Conservation (phyloP, 768 basidiomycete species). For the Basidioascus undulatus region DNA sequence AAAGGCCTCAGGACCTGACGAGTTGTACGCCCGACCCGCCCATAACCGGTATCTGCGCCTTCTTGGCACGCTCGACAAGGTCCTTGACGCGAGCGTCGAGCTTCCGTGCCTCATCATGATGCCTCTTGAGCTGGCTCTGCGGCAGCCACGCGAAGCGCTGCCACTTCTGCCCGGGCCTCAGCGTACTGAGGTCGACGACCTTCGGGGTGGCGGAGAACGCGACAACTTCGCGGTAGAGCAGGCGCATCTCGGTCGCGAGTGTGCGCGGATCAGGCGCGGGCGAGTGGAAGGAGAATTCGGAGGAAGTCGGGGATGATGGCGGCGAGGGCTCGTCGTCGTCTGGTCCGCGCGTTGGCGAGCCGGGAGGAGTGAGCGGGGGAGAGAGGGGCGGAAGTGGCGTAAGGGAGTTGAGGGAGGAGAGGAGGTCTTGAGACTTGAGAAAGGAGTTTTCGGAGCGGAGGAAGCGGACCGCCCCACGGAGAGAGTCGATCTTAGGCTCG, state of each 20-base stretch:
- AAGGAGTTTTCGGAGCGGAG: slow-evolving; percentile 82
- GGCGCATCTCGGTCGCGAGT: slow-evolving; percentile 56
- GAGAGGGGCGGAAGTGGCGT: slow-evolving; percentile 31
- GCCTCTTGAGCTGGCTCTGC: slow-evolving; percentile 53
- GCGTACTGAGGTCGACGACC: slow-evolving; percentile 57
- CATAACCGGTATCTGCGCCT: background rate
- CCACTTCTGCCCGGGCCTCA: slow-evolving; percentile 23
- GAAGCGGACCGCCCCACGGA: slow-evolving; percentile 77
- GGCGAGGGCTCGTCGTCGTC: slow-evolving; percentile 11
- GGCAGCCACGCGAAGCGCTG: slow-evolving; percentile 47
- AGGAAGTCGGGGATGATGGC: slow-evolving; percentile 3
- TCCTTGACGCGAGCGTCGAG: slow-evolving; percentile 44
- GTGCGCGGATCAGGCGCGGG: slow-evolving; percentile 34
- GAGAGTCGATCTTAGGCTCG: slow-evolving; percentile 44
- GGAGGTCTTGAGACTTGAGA: slow-evolving; percentile 74
- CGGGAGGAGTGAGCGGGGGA: slow-evolving; percentile 42
- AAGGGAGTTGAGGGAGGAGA: slow-evolving; percentile 53
- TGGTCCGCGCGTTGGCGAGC: slow-evolving; percentile 21
- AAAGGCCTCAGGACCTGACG: slow-evolving; percentile 27
- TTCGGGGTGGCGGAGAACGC: slow-evolving; percentile 55
- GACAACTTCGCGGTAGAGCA: slow-evolving; percentile 72
- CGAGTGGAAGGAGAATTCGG: slow-evolving; percentile 8
- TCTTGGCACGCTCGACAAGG: slow-evolving; percentile 17
- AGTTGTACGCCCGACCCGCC: slow-evolving; percentile 6
- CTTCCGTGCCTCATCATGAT: slow-evolving; percentile 49